A percentile compares a stretch with the other conserved stretches of the same genome.
These are phyloP conservation scores for Neckera pumila DNA, from an alignment of 225 moss, liverwort and hornwort species.

Conservation along the genomic window DNA sequence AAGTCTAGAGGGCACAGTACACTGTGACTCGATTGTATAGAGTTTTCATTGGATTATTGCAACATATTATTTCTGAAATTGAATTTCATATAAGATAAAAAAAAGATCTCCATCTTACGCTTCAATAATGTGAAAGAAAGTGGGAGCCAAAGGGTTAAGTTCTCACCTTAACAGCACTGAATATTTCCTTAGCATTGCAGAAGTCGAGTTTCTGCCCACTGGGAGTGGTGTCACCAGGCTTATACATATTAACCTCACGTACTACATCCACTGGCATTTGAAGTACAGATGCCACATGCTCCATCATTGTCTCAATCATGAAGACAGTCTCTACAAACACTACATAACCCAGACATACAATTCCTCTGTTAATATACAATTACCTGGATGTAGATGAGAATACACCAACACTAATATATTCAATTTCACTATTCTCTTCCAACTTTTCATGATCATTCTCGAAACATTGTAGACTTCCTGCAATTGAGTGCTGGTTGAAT, in stretches of 20 bases:
- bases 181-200: constrained; percentile 57
- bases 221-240: constrained; percentile 55
- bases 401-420: neutral
- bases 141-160: neutral
- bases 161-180: constrained; percentile 43
- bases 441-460: neutral
- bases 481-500: neutral
- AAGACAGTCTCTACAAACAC: constrained; percentile 80
- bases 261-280: constrained; percentile 41
- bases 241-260: constrained; percentile 69
- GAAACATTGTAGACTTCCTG: neutral
- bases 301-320: constrained; percentile 85
- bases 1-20: neutral
- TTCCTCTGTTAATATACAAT: neutral
- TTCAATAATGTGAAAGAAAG: neutral
- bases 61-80: neutral
- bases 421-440: neutral
- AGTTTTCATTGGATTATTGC: neutral
- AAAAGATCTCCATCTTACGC: neutral
- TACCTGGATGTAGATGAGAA: neutral
- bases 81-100: neutral
- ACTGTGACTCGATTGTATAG: neutral
- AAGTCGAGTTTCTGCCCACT: constrained; percentile 38
- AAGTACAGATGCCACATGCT: constrained; percentile 66
- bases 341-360: constrained; percentile 11